Evolutionary conservation across 441 rosid species (phyloP).

Genomic region (Populus hybrid): DNA sequence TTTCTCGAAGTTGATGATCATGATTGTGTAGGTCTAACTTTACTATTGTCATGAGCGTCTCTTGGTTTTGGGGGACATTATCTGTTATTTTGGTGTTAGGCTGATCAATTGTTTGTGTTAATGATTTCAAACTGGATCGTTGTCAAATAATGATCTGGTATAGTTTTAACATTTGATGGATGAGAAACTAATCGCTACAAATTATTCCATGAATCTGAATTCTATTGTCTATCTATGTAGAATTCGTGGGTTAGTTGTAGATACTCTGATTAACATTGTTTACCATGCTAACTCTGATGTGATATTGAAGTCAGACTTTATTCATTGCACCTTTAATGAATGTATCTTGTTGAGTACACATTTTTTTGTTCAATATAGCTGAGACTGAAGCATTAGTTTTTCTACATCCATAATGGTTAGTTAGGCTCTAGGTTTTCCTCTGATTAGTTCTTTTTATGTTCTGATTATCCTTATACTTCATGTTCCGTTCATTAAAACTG

Average conservation of each 20-base stretch:
- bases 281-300: neutral
- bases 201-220: neutral
- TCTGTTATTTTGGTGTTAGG: neutral
- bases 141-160: neutral
- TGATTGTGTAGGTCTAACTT: neutral
- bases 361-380: neutral
- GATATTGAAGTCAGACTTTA: neutral
- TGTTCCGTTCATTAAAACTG: neutral
- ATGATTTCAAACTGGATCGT: neutral
- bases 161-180: neutral
- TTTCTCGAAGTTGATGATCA: neutral
- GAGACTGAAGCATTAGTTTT: neutral
- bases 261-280: neutral
- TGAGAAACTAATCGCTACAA: neutral
- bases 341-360: neutral
- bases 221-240: neutral
- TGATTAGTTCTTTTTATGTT: neutral
- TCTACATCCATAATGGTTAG: neutral
- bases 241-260: neutral
- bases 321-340: neutral
- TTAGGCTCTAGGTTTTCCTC: neutral
- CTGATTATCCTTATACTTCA: neutral
- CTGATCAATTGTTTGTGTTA: neutral
- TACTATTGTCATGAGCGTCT: neutral
- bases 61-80: neutral